Base-by-base conservation (phyloP, 176 grass and related monocot genomes). In the Cymbopogon citratus region DNA sequence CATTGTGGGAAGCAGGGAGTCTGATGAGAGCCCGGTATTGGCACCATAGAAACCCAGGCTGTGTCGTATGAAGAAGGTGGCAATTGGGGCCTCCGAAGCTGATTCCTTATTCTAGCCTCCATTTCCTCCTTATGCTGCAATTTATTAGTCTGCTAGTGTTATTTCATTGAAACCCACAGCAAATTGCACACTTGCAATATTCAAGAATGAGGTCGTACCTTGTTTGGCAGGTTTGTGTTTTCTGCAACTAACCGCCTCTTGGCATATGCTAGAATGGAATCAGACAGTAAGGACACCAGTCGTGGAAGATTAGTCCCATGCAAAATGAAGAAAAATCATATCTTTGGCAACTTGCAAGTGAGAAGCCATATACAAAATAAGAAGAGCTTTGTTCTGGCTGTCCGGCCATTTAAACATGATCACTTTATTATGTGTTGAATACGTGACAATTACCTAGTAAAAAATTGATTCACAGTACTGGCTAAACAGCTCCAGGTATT, bases 21-120 rank as follows among this genome's bases (percentile, higher is more conserved):
- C 9, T 57, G 65, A 90, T 2, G 24, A 31, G 78, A 91, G n/a
- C 44, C 85, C 19, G 40, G 82, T 31, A 73, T 33, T 15, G 94
- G 90, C 12, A 97, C 94, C 94, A 94, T 94, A 14, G 94, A 90
- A 44, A 94, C 87, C 94, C 94, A 97, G 44, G 94, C 89, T 0
- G 91, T 92, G 83, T 94, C 94, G 23, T 97, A 97, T 0, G 77
- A 67, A 71, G 94, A 97, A 25, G 80, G 35, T 1, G 39, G 45
- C 13, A 85, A 31, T 43, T 90, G 34, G 2, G 73, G 40, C 61
- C 40, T 68, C 11, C 33, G 68, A 60, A 97, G 81, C 31, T 94
- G 80, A 40, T 85, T 70, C 57, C 78, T 92, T 80, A 94, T 97
- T 87, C 80, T 90, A 45, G 18, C 61, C 28, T 85, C 83, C 14